phyloP scores from a whole-genome alignment of 495 filamentous ascomycete genomes.

The Penicillium paxilli region DNA sequence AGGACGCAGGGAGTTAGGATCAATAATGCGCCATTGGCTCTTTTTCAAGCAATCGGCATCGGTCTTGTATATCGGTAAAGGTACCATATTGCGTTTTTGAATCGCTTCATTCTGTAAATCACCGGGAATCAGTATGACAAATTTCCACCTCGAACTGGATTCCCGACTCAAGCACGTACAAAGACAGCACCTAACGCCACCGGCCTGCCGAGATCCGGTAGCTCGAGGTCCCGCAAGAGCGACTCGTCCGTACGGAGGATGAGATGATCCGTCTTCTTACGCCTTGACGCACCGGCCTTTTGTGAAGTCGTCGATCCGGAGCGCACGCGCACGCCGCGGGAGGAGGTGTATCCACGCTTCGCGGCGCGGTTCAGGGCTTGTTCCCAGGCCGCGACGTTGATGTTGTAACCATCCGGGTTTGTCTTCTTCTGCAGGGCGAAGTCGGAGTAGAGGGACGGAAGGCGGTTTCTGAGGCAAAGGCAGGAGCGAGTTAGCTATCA shows the following conservation, averaged over 20 bases:
- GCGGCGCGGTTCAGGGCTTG: conserved; percentile 67
- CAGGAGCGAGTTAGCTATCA: not conserved
- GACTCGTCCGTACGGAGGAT: conserved; percentile 67
- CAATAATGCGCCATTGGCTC: conserved; percentile 58
- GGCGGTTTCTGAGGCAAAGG: conserved; percentile 62
- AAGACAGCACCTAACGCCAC: conserved; percentile 80
- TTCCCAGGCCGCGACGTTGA: conserved; percentile 85
- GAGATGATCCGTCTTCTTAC: conserved; percentile 48
- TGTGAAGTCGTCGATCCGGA: conserved; percentile 16
- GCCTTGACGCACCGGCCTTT: not conserved
- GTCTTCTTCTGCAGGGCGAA: conserved; percentile 74
- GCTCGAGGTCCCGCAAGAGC: conserved; percentile 70
- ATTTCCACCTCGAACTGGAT: not conserved
- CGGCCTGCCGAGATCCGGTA: conserved; percentile 77
- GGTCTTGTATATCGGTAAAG: conserved; percentile 60
- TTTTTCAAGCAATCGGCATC: conserved; percentile 53
- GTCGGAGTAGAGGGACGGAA: conserved; percentile 93
- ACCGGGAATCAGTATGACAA: not conserved
- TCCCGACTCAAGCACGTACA: conserved; percentile 30
- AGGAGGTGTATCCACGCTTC: conserved; percentile 62
- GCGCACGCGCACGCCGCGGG: conserved; percentile 29
- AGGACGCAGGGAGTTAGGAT: conserved; percentile 45
- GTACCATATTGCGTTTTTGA: conserved; percentile 64
- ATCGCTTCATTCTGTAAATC: conserved; percentile 63
- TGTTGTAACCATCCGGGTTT: conserved; percentile 88